Evolutionary conservation across 2,329 filamentous ascomycete species (phyloP).

Genomic region (Exophiala aquamarina): DNA sequence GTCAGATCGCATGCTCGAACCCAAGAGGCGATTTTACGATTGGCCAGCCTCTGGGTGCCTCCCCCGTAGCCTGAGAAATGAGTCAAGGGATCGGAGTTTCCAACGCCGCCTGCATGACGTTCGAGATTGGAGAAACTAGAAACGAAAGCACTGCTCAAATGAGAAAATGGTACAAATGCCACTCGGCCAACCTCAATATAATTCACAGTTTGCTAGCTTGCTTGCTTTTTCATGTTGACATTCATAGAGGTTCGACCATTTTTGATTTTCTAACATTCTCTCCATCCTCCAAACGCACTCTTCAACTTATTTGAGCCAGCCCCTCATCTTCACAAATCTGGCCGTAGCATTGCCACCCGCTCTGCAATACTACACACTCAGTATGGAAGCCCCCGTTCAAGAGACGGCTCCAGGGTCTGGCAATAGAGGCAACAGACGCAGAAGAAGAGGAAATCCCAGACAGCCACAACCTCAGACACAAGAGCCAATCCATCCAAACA

Average conservation of each 20-base stretch:
- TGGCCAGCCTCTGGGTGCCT: conserved; percentile 14
- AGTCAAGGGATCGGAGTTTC: conserved; percentile 8
- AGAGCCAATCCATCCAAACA: conserved; percentile 3
- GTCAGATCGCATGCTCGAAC: too few relatives aligned
- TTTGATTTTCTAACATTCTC: not conserved
- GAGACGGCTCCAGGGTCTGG: conserved; percentile 2
- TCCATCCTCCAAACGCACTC: not conserved
- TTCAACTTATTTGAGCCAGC: not conserved
- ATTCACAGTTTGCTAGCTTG: too few relatives aligned
- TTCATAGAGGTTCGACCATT: not conserved
- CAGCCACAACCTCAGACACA: conserved; percentile 2
- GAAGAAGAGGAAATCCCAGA: conserved; percentile 15
- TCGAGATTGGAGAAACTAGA: too few relatives aligned
- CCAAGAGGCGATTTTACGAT: not conserved
- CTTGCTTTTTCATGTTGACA: not conserved
- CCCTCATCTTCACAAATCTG: not conserved
- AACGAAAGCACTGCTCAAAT: not conserved
- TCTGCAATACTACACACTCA: conserved; percentile 3
- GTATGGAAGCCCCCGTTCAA: conserved; percentile 13
- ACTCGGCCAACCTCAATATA: too few relatives aligned
- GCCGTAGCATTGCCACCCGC: not conserved
- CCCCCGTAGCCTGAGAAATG: not conserved
- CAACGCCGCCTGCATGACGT: not conserved
- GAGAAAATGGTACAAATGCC: conserved; percentile 9
- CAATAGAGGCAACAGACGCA: conserved; percentile 22